phyloP scores from a whole-genome alignment of 495 filamentous ascomycete species.

The Xylaria acuta region DNA sequence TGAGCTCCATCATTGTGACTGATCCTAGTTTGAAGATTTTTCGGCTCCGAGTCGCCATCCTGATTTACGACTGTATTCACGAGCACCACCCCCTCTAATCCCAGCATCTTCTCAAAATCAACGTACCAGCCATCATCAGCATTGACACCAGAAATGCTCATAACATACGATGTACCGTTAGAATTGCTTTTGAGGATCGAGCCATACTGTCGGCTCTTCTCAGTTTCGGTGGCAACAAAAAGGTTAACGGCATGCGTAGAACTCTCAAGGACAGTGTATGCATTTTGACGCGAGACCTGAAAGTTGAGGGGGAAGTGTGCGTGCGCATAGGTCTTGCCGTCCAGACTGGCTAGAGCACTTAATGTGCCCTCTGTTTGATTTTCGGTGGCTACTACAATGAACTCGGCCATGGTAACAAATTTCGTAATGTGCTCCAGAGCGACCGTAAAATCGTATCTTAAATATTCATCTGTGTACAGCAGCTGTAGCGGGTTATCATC shows the following conservation, averaged over 20 bases:
- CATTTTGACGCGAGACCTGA: constrained; percentile 71
- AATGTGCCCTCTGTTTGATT: constrained; percentile 69
- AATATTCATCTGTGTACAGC: constrained; percentile 75
- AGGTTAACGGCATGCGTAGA: constrained; percentile 92
- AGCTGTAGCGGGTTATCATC: constrained; percentile 70
- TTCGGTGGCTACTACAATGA: constrained; percentile 85
- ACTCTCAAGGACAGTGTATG: constrained; percentile 92
- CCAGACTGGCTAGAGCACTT: constrained; percentile 79
- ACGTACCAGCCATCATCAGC: constrained; percentile 76
- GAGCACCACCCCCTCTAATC: constrained; percentile 85
- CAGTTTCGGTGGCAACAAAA: constrained; percentile 77
- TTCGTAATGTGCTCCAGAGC: constrained; percentile 73
- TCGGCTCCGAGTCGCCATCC: constrained; percentile 65
- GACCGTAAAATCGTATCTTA: constrained; percentile 61
- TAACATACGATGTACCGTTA: constrained; percentile 92
- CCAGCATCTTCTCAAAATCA: constrained; percentile 95
- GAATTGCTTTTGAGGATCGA: constrained; percentile 96
- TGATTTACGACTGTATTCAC: constrained; percentile 84
- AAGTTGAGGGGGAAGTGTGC: constrained; percentile 86
- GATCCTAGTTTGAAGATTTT: constrained; percentile 86
- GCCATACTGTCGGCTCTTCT: constrained; percentile 70
- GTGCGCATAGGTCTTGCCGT: constrained; percentile 80
- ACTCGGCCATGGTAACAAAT: constrained; percentile 93
- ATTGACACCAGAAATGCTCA: constrained; percentile 79
- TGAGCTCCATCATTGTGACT: constrained; percentile 94